Base-by-base conservation (phyloP, 2,329 filamentous ascomycete species). In the Cytospora paraplurivora region DNA sequence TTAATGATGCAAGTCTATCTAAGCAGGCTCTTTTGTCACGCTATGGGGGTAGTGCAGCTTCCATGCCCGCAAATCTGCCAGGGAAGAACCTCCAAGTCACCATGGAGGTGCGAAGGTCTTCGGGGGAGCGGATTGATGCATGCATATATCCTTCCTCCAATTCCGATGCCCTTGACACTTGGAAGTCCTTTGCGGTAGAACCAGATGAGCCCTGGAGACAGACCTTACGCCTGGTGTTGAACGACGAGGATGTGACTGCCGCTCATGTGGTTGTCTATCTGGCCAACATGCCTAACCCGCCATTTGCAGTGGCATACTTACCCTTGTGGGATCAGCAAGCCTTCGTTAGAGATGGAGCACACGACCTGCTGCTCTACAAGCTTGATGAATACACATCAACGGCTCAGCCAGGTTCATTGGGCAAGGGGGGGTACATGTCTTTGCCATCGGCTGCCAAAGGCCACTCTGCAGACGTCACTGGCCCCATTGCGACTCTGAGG, bases 291-390 rank as follows among this genome's bases (percentile, higher is more conserved):
- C 93, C 94, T 0, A 89, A 90, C 61, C 89, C 92, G 53, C 93
- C 95, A 0, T 97, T 98, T 74, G 94, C 95, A 2, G 82, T 98
- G 51, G 91, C 91, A 15, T 93, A 96, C 82, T 88, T 99, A 80
- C 95, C 95, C 0, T 81, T 99, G 2, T 99, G 96, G 95, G 91
- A 94, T 58, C 86, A 92, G 32, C 88, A 93, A 64, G 94, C 95
- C 0, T 99, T 99, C 72, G 86, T 96, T 57, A 85, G 88, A 55
- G 94, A 99, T 72, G 94, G 94, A 0, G 78, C 86, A 21, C 94
- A 97, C 73, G 87, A 87, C 3, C 78, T 97, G 56, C 80, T 96
- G 1, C 78, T 99, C 52, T 97, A 98, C 79, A 91, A 90, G 68
- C 91, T 97, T 71, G 96, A 99, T 71, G 96, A 98, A 73, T 85